Base-by-base conservation (phyloP, 2,329 filamentous ascomycete genomes). In the Cladophialophora bantiana region DNA sequence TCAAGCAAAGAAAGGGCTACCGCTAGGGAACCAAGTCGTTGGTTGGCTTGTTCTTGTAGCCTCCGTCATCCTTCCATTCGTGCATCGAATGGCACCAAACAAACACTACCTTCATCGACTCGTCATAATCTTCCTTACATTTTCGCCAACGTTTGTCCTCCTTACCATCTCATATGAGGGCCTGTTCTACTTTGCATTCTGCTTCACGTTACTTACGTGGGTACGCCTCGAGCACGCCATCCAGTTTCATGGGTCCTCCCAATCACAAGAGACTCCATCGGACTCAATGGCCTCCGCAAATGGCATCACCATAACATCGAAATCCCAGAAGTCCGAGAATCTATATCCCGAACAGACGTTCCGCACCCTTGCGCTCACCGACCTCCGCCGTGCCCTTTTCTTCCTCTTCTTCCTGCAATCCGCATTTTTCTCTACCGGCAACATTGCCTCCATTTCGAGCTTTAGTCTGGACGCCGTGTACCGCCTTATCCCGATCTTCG, bases 81-180 rank as follows among this genome's bases (percentile, higher is more conserved):
- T 90, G n/a, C 92, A 98, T 77, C 87, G 89, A 26, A 75, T 96
- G 1, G 89, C 91, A 70, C 90, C 93, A 1, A 95, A 92, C 77
- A 90, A 84, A 72, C 89, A 97, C 79, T 97, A 98, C 78, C 86
- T 98, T 72, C 94, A 98, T 77, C 89, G 94, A 31, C 83, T 99
- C 3, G 85, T 94, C 71, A 87, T 96, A 73, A 89, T 97, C 62
- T 99, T 98, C 81, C 84, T 99, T 57, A 91, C 94, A 4, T 98
- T 96, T 76, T 91, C 94, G 0, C 95, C 95, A 0, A 90, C 91
- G 1, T 99, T 98, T 79, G 90, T 99, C 75, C 94, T 99, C 74
- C 87, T 99, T 59, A 96, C 94, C 7, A 97, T 98, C 73, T 97
- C 94, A 0, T 99, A 96, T 80, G 95, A 99, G 78, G 94, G 94